A percentile compares a stretch with the other conserved stretches of the same genome.
Evolutionary conservation across 1,284 basidiomycete genomes (phyloP).

Genomic region (Cryptococcus sp.): DNA sequence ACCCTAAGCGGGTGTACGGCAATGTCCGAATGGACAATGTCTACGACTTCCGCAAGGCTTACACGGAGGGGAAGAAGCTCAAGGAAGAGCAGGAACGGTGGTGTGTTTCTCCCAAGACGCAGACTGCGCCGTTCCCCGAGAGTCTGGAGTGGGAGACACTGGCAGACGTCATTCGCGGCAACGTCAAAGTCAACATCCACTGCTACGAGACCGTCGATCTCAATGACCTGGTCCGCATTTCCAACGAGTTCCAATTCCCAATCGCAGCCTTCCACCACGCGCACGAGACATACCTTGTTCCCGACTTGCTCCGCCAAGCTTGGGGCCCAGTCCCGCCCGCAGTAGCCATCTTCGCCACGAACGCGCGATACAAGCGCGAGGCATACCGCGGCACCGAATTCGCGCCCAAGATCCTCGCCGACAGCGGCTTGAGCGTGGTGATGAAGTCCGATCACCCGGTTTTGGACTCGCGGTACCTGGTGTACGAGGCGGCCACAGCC

Average conservation of each 20-base stretch:
- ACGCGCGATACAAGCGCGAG: conserved; percentile 46
- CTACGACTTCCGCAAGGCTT: conserved; percentile 63
- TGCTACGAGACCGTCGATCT: conserved; percentile 79
- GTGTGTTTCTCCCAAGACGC: conserved; percentile 59
- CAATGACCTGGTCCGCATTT: conserved; percentile 62
- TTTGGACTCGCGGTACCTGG: conserved; percentile 73
- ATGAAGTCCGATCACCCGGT: conserved; percentile 69
- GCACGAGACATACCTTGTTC: conserved; percentile 80
- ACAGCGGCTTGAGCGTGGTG: conserved; percentile 71
- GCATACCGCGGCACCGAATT: conserved; percentile 78
- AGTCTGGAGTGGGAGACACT: conserved; percentile 79
- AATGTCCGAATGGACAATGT: conserved; percentile 61
- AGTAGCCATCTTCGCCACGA: conserved; percentile 72
- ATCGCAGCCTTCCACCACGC: conserved; percentile 86
- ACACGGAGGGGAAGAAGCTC: conserved; percentile 71
- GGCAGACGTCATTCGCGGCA: conserved; percentile 75
- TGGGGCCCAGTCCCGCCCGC: conserved; percentile 68
- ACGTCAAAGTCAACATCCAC: conserved; percentile 71
- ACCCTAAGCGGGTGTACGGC: conserved; percentile 57
- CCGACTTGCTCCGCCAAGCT: conserved; percentile 71
- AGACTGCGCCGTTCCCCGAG: conserved; percentile 65
- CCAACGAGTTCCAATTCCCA: conserved; percentile 71
- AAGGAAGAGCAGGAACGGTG: conserved; percentile 72
- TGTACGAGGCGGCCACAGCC: conserved; percentile 85
- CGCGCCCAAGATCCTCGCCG: conserved; percentile 74